Evolutionary conservation across 495 filamentous ascomycete genomes (phyloP).

Genomic region (Achaetomiella virescens): DNA sequence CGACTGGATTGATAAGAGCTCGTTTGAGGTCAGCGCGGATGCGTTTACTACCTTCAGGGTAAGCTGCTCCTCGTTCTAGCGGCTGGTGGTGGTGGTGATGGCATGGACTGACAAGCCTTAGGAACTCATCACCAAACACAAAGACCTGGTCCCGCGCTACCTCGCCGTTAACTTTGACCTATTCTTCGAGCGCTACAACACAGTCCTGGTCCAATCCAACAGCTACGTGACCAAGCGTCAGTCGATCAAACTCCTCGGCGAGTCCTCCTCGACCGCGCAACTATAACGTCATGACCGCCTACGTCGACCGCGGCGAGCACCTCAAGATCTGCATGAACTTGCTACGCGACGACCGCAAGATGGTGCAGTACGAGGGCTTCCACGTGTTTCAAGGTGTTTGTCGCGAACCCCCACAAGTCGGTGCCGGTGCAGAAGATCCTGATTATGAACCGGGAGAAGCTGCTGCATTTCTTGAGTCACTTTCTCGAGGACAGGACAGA

Average conservation of each 20-base stretch:
- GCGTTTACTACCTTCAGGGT: slow-evolving; percentile 96
- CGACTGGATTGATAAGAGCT: slow-evolving; percentile 88
- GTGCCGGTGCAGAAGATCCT: slow-evolving; percentile 89
- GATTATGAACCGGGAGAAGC: slow-evolving; percentile 87
- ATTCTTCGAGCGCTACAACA: slow-evolving; percentile 90
- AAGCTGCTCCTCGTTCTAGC: slow-evolving; percentile 22
- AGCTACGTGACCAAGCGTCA: slow-evolving; percentile 98
- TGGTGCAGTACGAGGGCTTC: slow-evolving; percentile 99
- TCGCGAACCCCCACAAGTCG: slow-evolving; percentile 95
- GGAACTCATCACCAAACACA: slow-evolving; percentile 94
- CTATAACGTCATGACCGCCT: slow-evolving; percentile 95
- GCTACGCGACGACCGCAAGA: slow-evolving; percentile 86
- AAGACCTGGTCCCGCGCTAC: slow-evolving; percentile 78
- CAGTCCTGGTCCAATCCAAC: slow-evolving; percentile 77
- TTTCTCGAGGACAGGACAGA: slow-evolving; percentile 95
- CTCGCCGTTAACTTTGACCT: slow-evolving; percentile 78
- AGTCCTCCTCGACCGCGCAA: slow-evolving; percentile 89
- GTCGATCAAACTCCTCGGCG: slow-evolving; percentile 93
- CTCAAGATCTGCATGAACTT: slow-evolving; percentile 98
- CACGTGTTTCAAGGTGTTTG: slow-evolving; percentile 99
- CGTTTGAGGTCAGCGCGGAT: slow-evolving; percentile 95
- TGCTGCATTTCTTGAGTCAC: slow-evolving; percentile 79
- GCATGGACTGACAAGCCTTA: slow-evolving; percentile 25
- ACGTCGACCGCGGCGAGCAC: slow-evolving; percentile 91
- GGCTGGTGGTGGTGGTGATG: not conserved